phyloP scores from a whole-genome alignment of 805 yeast species.

The Kodamaea kaohsiungensis region DNA sequence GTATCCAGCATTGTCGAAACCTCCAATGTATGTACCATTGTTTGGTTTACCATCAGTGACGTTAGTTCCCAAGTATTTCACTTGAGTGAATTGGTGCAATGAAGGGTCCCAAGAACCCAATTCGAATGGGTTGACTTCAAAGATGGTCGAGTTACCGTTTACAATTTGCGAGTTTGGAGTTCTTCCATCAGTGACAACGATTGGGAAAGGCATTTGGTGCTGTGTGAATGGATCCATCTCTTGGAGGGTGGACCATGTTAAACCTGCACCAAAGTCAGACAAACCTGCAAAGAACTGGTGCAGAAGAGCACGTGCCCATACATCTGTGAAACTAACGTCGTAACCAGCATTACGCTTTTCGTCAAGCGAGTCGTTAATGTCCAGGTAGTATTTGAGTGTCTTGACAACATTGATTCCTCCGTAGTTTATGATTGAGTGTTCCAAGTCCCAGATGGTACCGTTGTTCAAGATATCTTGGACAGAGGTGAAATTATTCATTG shows the following conservation, averaged over 20 bases:
- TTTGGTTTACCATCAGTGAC: constrained; percentile 19
- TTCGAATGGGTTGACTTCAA: constrained; percentile 28
- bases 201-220: constrained; percentile 30
- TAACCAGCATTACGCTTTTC: constrained; percentile 40
- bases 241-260: constrained; percentile 25
- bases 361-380: constrained; percentile 27
- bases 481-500: constrained; percentile 58
- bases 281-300: constrained; percentile 37
- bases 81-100: constrained; percentile 22
- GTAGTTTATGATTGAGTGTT: constrained; percentile 72
- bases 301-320: constrained; percentile 45
- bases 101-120: constrained; percentile 33
- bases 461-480: constrained; percentile 40
- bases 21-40: constrained; percentile 22
- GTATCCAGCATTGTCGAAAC: constrained; percentile 29
- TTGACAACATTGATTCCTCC: constrained; percentile 58
- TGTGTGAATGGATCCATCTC: constrained; percentile 20
- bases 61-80: constrained; percentile 26
- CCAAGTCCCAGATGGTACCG: constrained; percentile 37
- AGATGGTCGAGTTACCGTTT: constrained; percentile 28
- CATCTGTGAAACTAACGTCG: constrained; percentile 39
- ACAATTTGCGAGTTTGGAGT: constrained; percentile 23
- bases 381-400: constrained; percentile 56
- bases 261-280: constrained; percentile 27
- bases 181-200: constrained; percentile 28